Evolutionary conservation across 140 eudicot species (phyloP).

Genomic region (Senecio squalidus): DNA sequence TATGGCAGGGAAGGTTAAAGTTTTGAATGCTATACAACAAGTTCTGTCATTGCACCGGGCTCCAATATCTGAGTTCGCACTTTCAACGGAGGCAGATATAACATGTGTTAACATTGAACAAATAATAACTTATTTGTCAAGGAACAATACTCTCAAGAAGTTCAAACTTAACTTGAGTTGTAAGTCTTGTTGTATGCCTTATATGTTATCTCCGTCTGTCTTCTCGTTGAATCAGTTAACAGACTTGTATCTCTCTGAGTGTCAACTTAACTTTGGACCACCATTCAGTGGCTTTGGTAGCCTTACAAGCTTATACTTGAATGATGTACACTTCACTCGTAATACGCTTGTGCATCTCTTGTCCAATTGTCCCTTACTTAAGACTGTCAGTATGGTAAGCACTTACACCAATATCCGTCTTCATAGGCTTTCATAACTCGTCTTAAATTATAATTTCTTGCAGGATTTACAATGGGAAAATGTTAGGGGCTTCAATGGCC

Average conservation of each 20-base stretch:
- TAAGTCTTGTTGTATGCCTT: too few species aligned
- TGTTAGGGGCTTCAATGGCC: background rate
- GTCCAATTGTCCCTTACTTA: background rate
- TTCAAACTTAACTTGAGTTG: too few species aligned
- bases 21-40: too few species aligned
- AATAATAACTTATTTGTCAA: too few species aligned
- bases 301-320: background rate
- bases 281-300: background rate
- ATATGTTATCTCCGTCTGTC: too few species aligned
- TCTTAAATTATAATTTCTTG: background rate
- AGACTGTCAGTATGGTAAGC: background rate
- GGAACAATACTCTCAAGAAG: too few species aligned
- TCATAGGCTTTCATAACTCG: background rate
- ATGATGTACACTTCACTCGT: background rate
- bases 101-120: too few species aligned
- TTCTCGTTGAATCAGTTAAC: background rate
- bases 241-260: background rate
- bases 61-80: too few species aligned
- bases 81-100: too few species aligned
- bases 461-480: too few species aligned
- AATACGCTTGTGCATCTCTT: background rate
- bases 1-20: too few species aligned
- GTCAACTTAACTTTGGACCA: background rate
- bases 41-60: too few species aligned
- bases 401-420: background rate